Base-by-base conservation (phyloP, 768 basidiomycete genomes). In the Mycena kentingensis region DNA sequence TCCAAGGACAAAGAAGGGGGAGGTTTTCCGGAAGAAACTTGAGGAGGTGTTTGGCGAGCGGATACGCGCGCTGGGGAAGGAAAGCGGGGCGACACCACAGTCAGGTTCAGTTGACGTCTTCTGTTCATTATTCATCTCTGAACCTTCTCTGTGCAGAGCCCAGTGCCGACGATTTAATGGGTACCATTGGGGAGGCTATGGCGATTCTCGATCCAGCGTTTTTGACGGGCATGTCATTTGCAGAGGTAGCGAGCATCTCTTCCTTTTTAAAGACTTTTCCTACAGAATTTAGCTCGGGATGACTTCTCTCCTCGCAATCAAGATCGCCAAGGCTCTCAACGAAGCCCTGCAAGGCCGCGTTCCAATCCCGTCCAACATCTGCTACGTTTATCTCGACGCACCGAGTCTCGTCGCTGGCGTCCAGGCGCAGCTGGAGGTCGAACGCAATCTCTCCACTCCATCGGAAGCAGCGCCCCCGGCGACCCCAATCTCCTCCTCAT, bases 1-100 rank as follows among this genome's bases (percentile, higher is more conserved):
- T 3, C 58, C 58, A 8, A n/a, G n/a, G 11, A 56, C 58, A 8
- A 56, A 43, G 42, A 60, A 60, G 47, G 51, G 58, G 5, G 53
- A 54, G 13, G 31, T 60, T 3, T 60, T 52, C 21, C 52, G 53
- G 10, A 59, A 59, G 28, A 27, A 55, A 18, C 50, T 59, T 32
- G 57, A 59, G 29, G 49, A 41, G 19, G 13, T 34, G n/a, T 55
- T 51, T 31, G 57, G 49, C 2, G 37, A 35, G 2, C 37, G 29
- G 4, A 32, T 55, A 2, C 18, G 22, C 19, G 11, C 13, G 19
- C 19, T 12, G 6, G 41, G 18, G 19, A 15, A 21, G n/a, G n/a
- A n/a, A n/a, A n/a, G n/a, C 11, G 7, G 19, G 41, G 22, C 31
- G 8, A 13, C 11, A 21, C 8, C 18, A 43, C n/a, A 15, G 41